Conservation (phyloP, 805 yeast species). For the Kazachstania martiniae region DNA sequence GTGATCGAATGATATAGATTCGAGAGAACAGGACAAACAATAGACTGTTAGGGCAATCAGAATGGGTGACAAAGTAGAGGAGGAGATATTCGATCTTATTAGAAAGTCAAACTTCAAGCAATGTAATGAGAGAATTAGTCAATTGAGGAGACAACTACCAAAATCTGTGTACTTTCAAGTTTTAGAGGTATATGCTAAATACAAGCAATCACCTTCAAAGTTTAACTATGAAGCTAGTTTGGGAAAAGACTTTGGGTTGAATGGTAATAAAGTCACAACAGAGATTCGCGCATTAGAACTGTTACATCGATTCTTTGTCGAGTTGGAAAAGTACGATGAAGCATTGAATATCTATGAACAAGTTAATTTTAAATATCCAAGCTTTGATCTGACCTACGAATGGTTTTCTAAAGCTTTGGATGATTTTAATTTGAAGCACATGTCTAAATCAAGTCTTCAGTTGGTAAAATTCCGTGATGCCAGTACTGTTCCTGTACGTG, state of each 20-base stretch:
- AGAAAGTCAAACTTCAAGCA: conserved; percentile 44
- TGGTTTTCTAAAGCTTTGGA: conserved; percentile 52
- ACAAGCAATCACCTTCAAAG: conserved; percentile 21
- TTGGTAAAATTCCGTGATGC: conserved; percentile 18
- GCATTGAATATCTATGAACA: conserved; percentile 43
- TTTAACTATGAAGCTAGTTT: conserved; percentile 24
- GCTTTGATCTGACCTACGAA: conserved; percentile 33
- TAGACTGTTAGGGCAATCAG: neutral
- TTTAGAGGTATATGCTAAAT: conserved; percentile 24
- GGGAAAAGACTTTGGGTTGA: conserved; percentile 19
- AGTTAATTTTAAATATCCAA: conserved; percentile 48
- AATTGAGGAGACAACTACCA: conserved; percentile 45
- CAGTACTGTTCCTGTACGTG: conserved; percentile 17
- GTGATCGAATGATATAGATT: too few relatives aligned
- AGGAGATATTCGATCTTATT: conserved; percentile 34
- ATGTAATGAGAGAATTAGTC: conserved; percentile 31
- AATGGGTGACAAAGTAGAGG: conserved; percentile 17
- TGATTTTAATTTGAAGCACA: conserved; percentile 36
- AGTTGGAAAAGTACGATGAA: conserved; percentile 30
- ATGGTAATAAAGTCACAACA: conserved; percentile 22
- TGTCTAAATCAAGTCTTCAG: conserved; percentile 44
- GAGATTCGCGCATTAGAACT: conserved; percentile 44
- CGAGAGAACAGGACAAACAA: neutral
- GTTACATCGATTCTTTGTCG: conserved; percentile 35
- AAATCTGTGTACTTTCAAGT: conserved; percentile 40